phyloP scores from a whole-genome alignment of 2,329 filamentous ascomycete species.

The Fusarium illudens region DNA sequence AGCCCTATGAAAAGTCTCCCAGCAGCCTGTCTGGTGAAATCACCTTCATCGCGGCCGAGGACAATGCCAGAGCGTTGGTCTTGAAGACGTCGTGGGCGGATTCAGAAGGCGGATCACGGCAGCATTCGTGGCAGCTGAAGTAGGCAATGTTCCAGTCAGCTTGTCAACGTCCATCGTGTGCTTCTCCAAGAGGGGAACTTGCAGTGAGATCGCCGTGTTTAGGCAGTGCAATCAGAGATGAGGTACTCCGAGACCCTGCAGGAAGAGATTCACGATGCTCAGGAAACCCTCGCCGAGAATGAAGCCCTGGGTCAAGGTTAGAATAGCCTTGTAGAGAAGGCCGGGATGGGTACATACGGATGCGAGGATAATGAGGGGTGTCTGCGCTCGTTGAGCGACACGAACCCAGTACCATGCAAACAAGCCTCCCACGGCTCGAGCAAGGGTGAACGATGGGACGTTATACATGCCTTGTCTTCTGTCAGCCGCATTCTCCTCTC shows the following conservation, averaged over 20 bases:
- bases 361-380: slow-evolving; percentile 88
- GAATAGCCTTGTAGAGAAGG: neutral
- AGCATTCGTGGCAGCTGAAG: slow-evolving; percentile 62
- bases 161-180: neutral
- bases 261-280: slow-evolving; percentile 86
- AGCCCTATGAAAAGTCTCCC: slow-evolving; percentile 56
- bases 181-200: neutral
- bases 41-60: slow-evolving; percentile 73
- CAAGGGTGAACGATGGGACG: slow-evolving; percentile 92
- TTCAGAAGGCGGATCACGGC: slow-evolving; percentile 51
- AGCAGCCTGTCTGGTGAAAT: slow-evolving; percentile 72
- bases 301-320: slow-evolving; percentile 66
- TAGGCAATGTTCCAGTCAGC: slow-evolving; percentile 37
- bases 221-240: slow-evolving; percentile 63
- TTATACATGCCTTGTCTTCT: slow-evolving; percentile 84
- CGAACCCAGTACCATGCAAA: slow-evolving; percentile 79
- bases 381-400: slow-evolving; percentile 64
- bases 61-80: slow-evolving; percentile 73
- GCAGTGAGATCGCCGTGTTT: neutral
- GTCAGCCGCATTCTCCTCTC: slow-evolving; percentile 15
- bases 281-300: slow-evolving; percentile 92
- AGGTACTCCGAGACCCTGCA: slow-evolving; percentile 80
- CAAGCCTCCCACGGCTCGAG: slow-evolving; percentile 81
- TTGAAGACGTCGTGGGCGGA: slow-evolving; percentile 70
- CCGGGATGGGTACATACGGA: slow-evolving; percentile 56